Evolutionary conservation across 495 filamentous ascomycete genomes (phyloP).

Genomic region (Astrothelium macrocarpum): DNA sequence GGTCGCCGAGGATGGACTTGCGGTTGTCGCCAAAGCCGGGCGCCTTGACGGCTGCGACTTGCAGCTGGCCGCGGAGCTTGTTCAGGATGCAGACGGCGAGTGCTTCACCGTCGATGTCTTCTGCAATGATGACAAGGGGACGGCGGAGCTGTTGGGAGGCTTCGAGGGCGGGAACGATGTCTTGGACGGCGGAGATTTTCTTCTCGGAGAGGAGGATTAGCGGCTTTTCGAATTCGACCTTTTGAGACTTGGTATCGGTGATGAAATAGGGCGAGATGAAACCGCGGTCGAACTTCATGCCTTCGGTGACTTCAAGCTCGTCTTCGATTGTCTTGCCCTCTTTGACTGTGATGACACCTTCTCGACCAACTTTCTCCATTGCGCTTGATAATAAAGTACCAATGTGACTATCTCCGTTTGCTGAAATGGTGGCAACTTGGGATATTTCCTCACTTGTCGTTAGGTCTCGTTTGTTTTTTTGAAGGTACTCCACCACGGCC

Average conservation of each 20-base stretch:
- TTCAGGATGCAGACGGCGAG: conserved; percentile 98
- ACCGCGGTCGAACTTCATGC: conserved; percentile 98
- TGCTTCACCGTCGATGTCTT: conserved; percentile 98
- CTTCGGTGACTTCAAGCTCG: conserved; percentile 97
- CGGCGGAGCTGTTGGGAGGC: conserved; percentile 90
- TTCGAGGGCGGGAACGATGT: conserved; percentile 96
- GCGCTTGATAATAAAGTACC: conserved; percentile 91
- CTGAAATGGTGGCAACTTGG: conserved; percentile 95
- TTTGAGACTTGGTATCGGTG: conserved; percentile 95
- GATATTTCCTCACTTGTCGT: conserved; percentile 95
- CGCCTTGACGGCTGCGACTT: conserved; percentile 97
- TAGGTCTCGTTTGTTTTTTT: conserved; percentile 90
- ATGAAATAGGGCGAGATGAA: conserved; percentile 99
- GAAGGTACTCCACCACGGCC: conserved; percentile 84
- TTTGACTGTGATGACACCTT: conserved; percentile 99
- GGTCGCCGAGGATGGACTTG: conserved; percentile 96
- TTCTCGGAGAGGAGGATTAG: conserved; percentile 97
- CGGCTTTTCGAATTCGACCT: conserved; percentile 99
- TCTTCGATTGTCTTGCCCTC: conserved; percentile 98
- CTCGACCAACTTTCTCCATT: conserved; percentile 99
- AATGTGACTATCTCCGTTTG: conserved; percentile 94
- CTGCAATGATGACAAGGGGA: conserved; percentile 94
- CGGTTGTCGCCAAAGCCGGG: conserved; percentile 99
- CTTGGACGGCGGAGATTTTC: conserved; percentile 98
- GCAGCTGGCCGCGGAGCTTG: conserved; percentile 98